Evolutionary conservation across 108 stramenopile genomes (phyloP), one percentile per base, ranked within the genome.

Genomic region (Skeletonema grethae): DNA sequence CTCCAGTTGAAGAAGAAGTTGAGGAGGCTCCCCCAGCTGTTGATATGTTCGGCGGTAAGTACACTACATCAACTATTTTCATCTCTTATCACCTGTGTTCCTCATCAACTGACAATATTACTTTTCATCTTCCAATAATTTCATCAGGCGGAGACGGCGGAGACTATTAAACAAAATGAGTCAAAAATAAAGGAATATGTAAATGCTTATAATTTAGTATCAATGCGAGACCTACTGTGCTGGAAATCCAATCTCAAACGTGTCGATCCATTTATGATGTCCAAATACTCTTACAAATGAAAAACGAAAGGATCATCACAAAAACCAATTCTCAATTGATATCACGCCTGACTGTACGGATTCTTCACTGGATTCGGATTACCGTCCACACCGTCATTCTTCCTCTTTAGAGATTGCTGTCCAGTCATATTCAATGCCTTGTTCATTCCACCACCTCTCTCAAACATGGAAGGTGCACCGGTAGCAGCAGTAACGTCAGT

Each of bases 1-100:
- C 32, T 25, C 20, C 66, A 16, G 73, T 36, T 31, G 79, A 36
- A 13, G 84, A 82, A 74, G 86, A 80, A 45, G 83, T 84, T 41
- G 86, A 87, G 65, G 88, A 89, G 61, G 88, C 86, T 69, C 79
- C 79, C 24, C 84, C 82, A 61, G 88, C 82, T 35, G 86, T 78
- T 67, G 84, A 79, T 29, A 85, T 67, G 12, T 76, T 79, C 29
- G 70, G 68, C 63, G 83, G 76, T 69, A 79, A 53, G 50, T 53
- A 43, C 6, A 3, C 7, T 8, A 11, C 7, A 66, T 31, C 13
- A 50, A 20, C 45, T 30, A 20, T 30, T 46, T 22, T 29, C 53
- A 35, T 29, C 35, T 31, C 15, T 34, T n/a, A 45, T 11, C 25
- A 38, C n/a, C 39, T 24, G 0, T n/a, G 18, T 53, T 15, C 18